A percentile compares a stretch with the other conserved stretches of the same genome.
Conservation (phyloP, 306 rosid genomes). For the Cucumis sativus region DNA sequence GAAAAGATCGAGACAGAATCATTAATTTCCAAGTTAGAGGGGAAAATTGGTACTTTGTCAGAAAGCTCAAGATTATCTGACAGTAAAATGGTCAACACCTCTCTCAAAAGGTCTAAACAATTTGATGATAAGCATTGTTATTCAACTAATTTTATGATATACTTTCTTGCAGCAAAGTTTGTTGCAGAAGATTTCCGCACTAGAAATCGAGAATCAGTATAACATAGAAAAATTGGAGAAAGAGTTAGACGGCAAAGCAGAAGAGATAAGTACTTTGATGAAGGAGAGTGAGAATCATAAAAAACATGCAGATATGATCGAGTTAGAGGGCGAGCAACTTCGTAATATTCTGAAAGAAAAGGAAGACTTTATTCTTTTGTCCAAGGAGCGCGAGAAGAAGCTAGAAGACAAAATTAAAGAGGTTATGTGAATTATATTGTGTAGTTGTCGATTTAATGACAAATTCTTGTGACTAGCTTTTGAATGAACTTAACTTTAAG, state of each 20-base stretch:
- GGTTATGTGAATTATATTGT: slow-evolving; percentile 35
- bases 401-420: slow-evolving; percentile 53
- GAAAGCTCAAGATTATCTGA: slow-evolving; percentile 57
- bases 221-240: slow-evolving; percentile 39
- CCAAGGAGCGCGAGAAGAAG: slow-evolving; percentile 53
- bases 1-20: slow-evolving; percentile 54
- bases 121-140: slow-evolving; percentile 5
- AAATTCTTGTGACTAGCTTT: not conserved
- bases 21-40: slow-evolving; percentile 53
- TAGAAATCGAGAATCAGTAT: slow-evolving; percentile 54
- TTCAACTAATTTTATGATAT: slow-evolving; percentile 17
- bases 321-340: slow-evolving; percentile 44
- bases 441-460: not conserved
- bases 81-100: slow-evolving; percentile 43
- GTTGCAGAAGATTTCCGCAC: slow-evolving; percentile 45
- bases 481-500: slow-evolving; percentile 1
- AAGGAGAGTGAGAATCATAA: slow-evolving; percentile 41
- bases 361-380: slow-evolving; percentile 42
- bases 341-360: slow-evolving; percentile 41
- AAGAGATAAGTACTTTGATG: slow-evolving; percentile 40
- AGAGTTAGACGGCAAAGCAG: slow-evolving; percentile 52
- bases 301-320: slow-evolving; percentile 38
- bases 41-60: slow-evolving; percentile 33
- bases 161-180: slow-evolving; percentile 53
- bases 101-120: slow-evolving; percentile 11